phyloP scores from a whole-genome alignment of 1,284 basidiomycete genomes.

The Melampsora americana region DNA sequence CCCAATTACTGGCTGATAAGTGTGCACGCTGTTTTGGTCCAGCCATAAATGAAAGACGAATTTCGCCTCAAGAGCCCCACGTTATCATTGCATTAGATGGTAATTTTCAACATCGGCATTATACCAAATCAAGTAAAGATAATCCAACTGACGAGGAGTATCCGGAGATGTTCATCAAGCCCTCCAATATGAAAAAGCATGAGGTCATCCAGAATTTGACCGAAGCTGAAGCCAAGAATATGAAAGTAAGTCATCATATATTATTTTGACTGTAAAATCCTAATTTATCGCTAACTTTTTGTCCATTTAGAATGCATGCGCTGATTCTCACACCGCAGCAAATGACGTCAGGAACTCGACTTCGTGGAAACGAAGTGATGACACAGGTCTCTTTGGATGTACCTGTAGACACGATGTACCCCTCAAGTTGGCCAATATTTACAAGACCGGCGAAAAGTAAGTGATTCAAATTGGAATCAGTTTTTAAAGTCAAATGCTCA shows the following conservation, averaged over 20 bases:
- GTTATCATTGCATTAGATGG: too few species aligned
- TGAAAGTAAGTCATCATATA: background rate
- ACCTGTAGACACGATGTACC: too few species aligned
- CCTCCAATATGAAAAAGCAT: conserved; percentile 3
- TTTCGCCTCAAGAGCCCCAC: too few species aligned
- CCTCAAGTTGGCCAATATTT: too few species aligned
- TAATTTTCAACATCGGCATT: too few species aligned
- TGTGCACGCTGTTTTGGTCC: too few species aligned
- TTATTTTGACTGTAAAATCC: background rate
- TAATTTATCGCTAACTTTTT: background rate
- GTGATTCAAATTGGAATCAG: background rate
- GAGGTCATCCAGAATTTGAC: background rate
- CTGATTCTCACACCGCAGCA: conserved; percentile 11
- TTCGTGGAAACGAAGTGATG: background rate
- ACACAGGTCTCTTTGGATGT: too few species aligned
- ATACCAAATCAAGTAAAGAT: too few species aligned
- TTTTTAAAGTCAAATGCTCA: background rate
- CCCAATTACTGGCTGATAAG: background rate
- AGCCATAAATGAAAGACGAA: too few species aligned
- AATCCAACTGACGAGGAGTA: too few species aligned
- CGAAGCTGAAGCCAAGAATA: background rate
- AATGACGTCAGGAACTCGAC: conserved; percentile 1
- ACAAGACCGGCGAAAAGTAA: conserved; percentile 11
- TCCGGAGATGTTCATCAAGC: background rate
- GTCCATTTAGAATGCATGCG: background rate